Conservation (phyloP, 257 asterid genomes). For the Solanum microdontum region DNA sequence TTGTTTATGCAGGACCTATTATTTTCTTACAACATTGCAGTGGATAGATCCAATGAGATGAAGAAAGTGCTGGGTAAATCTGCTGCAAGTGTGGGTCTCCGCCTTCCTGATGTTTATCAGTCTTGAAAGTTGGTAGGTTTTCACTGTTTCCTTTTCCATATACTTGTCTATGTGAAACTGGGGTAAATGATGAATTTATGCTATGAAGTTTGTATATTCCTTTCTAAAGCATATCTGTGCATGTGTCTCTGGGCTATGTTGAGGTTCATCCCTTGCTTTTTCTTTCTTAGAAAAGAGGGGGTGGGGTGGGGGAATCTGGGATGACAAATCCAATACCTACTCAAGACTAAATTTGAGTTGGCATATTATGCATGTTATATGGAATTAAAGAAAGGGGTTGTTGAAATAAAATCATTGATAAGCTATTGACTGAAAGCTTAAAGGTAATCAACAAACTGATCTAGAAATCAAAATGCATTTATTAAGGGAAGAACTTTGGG, state of each 20-base stretch:
- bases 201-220: not conserved
- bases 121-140: slow-evolving; percentile 32
- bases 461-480: not conserved
- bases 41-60: slow-evolving; percentile 79
- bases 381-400: not conserved
- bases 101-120: slow-evolving; percentile 68
- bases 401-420: not conserved
- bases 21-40: slow-evolving; percentile 82
- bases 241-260: not conserved
- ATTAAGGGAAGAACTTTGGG: not conserved
- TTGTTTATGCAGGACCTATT: slow-evolving; percentile 44
- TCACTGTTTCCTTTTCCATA: not conserved
- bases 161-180: not conserved
- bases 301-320: not conserved
- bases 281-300: not conserved
- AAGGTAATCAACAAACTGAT: not conserved
- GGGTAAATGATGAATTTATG: not conserved
- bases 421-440: not conserved
- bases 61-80: slow-evolving; percentile 61
- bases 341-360: not conserved
- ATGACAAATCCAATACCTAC: not conserved
- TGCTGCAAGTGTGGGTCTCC: slow-evolving; percentile 93
- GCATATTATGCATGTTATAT: not conserved
- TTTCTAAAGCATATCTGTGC: not conserved
- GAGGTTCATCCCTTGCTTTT: not conserved